Evolutionary conservation across 176 grass and related monocot genomes (phyloP).

Genomic region (Alloteropsis semialata): DNA sequence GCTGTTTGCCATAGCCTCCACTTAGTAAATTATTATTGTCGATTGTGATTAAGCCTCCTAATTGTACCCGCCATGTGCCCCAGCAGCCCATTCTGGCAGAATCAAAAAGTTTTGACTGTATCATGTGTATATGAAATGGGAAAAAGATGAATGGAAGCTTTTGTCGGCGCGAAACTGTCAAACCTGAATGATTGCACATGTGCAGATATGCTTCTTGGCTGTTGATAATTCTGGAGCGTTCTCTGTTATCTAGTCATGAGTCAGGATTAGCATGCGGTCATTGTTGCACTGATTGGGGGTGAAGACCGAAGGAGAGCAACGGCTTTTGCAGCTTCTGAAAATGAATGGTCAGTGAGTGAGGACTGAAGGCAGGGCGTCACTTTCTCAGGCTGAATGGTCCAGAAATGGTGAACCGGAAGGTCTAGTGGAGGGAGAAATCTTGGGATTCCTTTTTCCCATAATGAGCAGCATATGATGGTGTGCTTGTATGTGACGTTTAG

Average conservation of each 20-base stretch:
- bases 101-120: slow-evolving; percentile 48
- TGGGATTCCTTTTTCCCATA: not conserved
- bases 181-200: not conserved
- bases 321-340: not conserved
- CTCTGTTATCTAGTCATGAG: not conserved
- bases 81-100: slow-evolving; percentile 10
- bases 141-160: slow-evolving; percentile 34
- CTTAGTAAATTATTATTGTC: slow-evolving; percentile 38
- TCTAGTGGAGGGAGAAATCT: not conserved
- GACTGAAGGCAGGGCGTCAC: not conserved
- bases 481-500: slow-evolving; percentile 18
- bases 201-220: not conserved
- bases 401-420: not conserved
- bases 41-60: slow-evolving; percentile 43
- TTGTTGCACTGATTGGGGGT: slow-evolving; percentile 6
- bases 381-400: slow-evolving; percentile 12
- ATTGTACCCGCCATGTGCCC: slow-evolving; percentile 27
- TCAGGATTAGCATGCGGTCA: not conserved
- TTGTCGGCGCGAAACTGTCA: slow-evolving; percentile 20
- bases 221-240: not conserved
- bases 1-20: slow-evolving; percentile 29
- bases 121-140: slow-evolving; percentile 46
- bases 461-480: not conserved
- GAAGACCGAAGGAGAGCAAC: not conserved
- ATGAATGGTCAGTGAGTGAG: not conserved